Conservation (phyloP, 169 alveolate species). For the Eimeria necatrix region DNA sequence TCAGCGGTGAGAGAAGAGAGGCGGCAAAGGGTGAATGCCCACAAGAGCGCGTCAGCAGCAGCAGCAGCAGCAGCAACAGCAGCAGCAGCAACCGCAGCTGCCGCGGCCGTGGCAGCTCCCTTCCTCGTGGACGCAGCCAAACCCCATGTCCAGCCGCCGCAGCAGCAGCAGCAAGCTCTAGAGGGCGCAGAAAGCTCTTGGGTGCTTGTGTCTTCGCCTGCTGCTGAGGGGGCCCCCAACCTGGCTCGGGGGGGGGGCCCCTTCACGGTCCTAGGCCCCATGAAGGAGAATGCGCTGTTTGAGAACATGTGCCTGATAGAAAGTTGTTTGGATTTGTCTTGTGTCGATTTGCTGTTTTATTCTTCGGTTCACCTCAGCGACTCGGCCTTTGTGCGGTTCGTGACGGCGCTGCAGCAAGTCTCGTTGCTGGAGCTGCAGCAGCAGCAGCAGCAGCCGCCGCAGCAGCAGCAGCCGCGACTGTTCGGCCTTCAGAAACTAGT, state of each 20-base stretch:
- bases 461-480: constrained; percentile 85
- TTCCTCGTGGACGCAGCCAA: background rate
- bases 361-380: constrained; percentile 1
- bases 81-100: background rate
- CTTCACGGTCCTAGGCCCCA: background rate
- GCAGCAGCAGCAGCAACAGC: background rate
- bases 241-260: background rate
- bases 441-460: constrained; percentile 85
- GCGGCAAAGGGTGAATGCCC: background rate
- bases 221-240: background rate
- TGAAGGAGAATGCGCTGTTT: background rate
- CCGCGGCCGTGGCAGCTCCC: background rate
- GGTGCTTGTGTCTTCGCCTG: background rate
- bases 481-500: constrained; percentile 92
- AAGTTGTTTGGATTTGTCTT: background rate
- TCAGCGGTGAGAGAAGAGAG: background rate
- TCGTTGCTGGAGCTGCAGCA: constrained; percentile 10
- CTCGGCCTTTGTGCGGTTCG: background rate
- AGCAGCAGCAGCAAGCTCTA: background rate
- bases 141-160: background rate
- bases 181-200: background rate
- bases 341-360: background rate
- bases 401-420: constrained; percentile 23
- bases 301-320: background rate
- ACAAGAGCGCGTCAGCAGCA: background rate